Percentiles rank a stretch among this genome's conserved stretches.
These are phyloP conservation scores for Malassezia equina DNA, from an alignment of 1,284 basidiomycete species.

Conservation along the genomic window DNA sequence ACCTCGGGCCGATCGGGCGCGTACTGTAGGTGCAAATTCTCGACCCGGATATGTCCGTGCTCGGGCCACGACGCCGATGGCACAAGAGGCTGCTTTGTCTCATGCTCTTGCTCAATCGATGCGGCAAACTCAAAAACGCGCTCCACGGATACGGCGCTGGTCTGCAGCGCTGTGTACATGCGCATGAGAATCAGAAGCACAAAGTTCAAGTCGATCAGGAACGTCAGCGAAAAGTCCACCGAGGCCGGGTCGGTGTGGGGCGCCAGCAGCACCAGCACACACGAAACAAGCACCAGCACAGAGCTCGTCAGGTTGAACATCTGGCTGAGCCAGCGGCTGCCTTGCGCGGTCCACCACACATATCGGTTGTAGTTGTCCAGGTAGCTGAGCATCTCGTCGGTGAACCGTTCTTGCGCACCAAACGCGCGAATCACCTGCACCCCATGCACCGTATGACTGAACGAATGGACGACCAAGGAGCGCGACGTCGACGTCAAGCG, in stretches of 20 bases:
- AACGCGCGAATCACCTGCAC: constrained; percentile 53
- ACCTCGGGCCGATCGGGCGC: constrained; percentile 52
- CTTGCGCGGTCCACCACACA: constrained; percentile 23
- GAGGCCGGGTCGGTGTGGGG: constrained; percentile 48
- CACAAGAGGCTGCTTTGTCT: constrained; percentile 44
- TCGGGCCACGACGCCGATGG: constrained; percentile 53
- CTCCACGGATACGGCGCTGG: constrained; percentile 46
- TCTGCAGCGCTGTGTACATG: constrained; percentile 22
- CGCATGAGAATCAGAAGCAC: constrained; percentile 18
- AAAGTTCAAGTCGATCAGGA: constrained; percentile 51
- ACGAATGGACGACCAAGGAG: constrained; percentile 47
- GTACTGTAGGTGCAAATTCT: constrained; percentile 51
- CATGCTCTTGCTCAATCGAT: constrained; percentile 49
- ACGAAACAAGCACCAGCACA: constrained; percentile 50
- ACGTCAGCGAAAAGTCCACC: constrained; percentile 44
- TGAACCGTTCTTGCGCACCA: constrained; percentile 52
- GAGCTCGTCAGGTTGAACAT: constrained; percentile 50
- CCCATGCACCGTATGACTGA: constrained; percentile 49
- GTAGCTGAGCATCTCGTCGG: constrained; percentile 49
- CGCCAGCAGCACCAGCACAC: constrained; percentile 49
- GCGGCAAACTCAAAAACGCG: constrained; percentile 50
- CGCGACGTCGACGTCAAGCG: constrained; percentile 41
- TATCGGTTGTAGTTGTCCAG: constrained; percentile 50
- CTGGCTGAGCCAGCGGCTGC: constrained; percentile 25
- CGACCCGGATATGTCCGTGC: constrained; percentile 50